phyloP scores from a whole-genome alignment of 441 rosid genomes.

The Erodium trifolium region DNA sequence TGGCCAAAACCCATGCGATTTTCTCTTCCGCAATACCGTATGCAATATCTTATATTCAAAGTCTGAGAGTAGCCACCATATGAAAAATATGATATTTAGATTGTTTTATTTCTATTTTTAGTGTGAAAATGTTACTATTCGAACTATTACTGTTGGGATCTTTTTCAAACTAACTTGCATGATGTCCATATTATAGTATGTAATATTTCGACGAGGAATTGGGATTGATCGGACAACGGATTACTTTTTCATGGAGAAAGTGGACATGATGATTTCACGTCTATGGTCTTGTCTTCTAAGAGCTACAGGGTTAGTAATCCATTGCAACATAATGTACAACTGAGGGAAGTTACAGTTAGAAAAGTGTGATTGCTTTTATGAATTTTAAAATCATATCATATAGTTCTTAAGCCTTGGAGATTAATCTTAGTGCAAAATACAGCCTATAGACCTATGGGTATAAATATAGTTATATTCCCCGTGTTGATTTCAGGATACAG shows the following conservation, averaged over 20 bases:
- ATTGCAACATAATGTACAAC: background rate
- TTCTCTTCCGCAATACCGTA: too few relatives aligned
- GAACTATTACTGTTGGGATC: background rate
- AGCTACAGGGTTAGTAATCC: slow-evolving; percentile 38
- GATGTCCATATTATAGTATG: slow-evolving; percentile 26
- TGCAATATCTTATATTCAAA: too few relatives aligned
- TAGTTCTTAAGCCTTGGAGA: background rate
- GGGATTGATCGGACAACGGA: slow-evolving; percentile 60
- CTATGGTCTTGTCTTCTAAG: slow-evolving; percentile 40
- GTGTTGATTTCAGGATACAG: slow-evolving; percentile 33
- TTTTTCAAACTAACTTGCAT: slow-evolving; percentile 7
- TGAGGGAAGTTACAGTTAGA: background rate
- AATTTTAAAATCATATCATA: background rate
- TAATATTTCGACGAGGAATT: slow-evolving; percentile 71
- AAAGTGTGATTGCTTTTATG: slow-evolving; percentile 1
- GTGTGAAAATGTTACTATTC: too few relatives aligned
- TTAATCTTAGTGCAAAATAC: slow-evolving; percentile 3
- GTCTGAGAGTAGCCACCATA: too few relatives aligned
- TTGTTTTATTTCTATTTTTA: too few relatives aligned
- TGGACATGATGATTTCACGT: slow-evolving; percentile 46
- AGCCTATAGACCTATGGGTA: background rate
- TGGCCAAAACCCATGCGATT: too few relatives aligned
- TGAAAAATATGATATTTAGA: too few relatives aligned
- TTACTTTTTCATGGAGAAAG: slow-evolving; percentile 50
- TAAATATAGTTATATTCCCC: background rate